A percentile compares a stretch with the other conserved stretches of the same genome.
phyloP scores from a whole-genome alignment of 176 grass and related monocot genomes.

The Raddia guianensis region DNA sequence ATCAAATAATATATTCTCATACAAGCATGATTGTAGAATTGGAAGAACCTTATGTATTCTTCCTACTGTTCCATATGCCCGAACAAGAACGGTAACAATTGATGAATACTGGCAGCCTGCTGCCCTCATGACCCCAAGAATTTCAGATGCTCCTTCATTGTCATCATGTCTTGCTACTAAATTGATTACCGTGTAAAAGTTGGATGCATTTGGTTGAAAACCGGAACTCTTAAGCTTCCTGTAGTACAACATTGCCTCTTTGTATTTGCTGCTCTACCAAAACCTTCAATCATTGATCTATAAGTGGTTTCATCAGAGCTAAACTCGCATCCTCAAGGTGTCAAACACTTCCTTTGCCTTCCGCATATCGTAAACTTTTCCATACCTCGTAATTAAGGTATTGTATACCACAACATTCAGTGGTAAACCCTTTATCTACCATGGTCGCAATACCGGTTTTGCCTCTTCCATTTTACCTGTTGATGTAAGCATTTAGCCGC shows the following conservation, averaged over 20 bases:
- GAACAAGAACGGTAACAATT: conserved; percentile 70
- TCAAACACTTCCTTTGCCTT: conserved; percentile 60
- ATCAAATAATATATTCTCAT: conserved; percentile 69
- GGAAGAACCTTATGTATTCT: conserved; percentile 61
- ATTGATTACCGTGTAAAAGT: no score
- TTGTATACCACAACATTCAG: conserved; percentile 88
- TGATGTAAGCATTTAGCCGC: conserved; percentile 74
- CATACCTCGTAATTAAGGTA: conserved; percentile 92
- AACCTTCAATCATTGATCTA: conserved; percentile 95
- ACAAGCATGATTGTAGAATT: conserved; percentile 69
- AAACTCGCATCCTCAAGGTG: conserved; percentile 54
- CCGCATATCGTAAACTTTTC: conserved; percentile 56
- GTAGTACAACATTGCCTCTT: conserved; percentile 65
- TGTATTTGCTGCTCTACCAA: conserved; percentile 67
- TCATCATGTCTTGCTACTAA: conserved; percentile 75
- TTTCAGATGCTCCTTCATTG: conserved; percentile 53
- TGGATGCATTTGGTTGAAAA: conserved; percentile 78
- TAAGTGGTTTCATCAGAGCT: conserved; percentile 83
- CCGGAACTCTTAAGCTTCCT: conserved; percentile 65
- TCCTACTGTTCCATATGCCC: conserved; percentile 67
- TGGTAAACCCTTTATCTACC: conserved; percentile 47
- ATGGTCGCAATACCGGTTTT: conserved; percentile 60
- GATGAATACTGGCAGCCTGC: conserved; percentile 69
- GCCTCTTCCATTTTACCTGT: conserved; percentile 80
- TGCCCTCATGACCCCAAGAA: conserved; percentile 69